A percentile compares a stretch with the other conserved stretches of the same genome.
These are phyloP conservation scores for Colletotrichum karsti DNA, from an alignment of 2,329 filamentous ascomycete species.

Conservation along the genomic window DNA sequence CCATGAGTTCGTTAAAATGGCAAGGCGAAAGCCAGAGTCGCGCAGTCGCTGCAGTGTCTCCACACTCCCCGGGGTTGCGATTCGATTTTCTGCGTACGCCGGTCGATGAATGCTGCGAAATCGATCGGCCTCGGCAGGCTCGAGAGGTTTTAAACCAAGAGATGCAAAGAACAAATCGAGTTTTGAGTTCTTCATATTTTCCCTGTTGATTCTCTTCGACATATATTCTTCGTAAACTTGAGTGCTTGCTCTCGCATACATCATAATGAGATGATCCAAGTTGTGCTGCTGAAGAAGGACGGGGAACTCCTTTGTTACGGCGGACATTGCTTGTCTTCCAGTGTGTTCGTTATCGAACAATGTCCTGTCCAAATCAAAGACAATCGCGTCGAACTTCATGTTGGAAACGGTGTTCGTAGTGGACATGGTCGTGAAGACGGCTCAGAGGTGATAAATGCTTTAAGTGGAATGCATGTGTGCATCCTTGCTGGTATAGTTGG, in stretches of 20 bases:
- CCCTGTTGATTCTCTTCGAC: background rate
- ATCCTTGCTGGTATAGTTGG: too few relatives aligned
- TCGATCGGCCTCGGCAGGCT: background rate
- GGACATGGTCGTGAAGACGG: too few relatives aligned
- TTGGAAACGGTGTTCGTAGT: too few relatives aligned
- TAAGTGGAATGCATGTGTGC: too few relatives aligned
- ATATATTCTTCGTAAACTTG: background rate
- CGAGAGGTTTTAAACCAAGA: background rate
- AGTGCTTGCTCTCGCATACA: background rate
- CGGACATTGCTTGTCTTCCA: background rate
- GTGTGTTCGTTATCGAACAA: background rate
- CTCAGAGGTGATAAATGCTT: too few relatives aligned
- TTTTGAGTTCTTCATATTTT: background rate
- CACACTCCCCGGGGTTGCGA: background rate
- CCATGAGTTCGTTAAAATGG: background rate
- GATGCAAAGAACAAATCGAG: background rate
- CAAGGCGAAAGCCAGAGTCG: background rate
- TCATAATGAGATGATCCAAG: background rate
- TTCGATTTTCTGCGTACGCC: background rate
- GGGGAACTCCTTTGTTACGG: background rate
- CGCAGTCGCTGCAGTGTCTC: background rate
- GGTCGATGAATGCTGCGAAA: background rate
- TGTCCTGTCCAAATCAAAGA: background rate
- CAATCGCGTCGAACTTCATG: background rate
- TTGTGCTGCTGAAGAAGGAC: too few relatives aligned